Evolutionary conservation across 2,329 filamentous ascomycete genomes (phyloP).

Genomic region (Fusarium decemcellulare): DNA sequence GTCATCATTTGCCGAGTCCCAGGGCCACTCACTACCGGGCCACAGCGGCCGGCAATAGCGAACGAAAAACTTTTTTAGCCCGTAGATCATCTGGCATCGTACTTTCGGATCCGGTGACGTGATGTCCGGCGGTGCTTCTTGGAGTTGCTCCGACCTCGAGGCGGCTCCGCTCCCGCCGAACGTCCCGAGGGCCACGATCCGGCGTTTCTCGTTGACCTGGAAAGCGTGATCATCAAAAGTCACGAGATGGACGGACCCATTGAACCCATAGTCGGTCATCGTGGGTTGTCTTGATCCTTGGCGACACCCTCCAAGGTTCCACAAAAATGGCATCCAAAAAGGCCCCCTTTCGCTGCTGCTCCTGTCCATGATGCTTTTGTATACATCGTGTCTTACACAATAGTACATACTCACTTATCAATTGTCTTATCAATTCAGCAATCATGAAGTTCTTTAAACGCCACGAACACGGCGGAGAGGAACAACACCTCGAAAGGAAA

Average conservation of each 20-base stretch:
- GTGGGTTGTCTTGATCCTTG: background rate
- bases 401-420: background rate
- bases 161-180: constrained; percentile 35
- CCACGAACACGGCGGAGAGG: constrained; percentile 35
- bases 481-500: constrained; percentile 39
- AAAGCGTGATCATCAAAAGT: constrained; percentile 33
- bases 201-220: constrained; percentile 12
- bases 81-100: constrained; percentile 37
- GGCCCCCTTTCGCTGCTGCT: constrained; percentile 28
- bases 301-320: constrained; percentile 23
- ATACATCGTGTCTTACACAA: constrained; percentile 20
- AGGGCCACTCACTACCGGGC: constrained; percentile 6
- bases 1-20: constrained; percentile 28
- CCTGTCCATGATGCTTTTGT: constrained; percentile 5
- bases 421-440: constrained; percentile 17
- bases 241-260: constrained; percentile 40
- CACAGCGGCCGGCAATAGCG: constrained; percentile 18
- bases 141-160: constrained; percentile 33
- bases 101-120: constrained; percentile 32
- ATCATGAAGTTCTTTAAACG: constrained; percentile 43
- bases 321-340: constrained; percentile 40
- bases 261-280: background rate
- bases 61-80: constrained; percentile 23
- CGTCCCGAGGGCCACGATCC: constrained; percentile 27
- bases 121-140: constrained; percentile 34